Conservation (phyloP, 2,329 filamentous ascomycete genomes). For the Fusarium devonianum region DNA sequence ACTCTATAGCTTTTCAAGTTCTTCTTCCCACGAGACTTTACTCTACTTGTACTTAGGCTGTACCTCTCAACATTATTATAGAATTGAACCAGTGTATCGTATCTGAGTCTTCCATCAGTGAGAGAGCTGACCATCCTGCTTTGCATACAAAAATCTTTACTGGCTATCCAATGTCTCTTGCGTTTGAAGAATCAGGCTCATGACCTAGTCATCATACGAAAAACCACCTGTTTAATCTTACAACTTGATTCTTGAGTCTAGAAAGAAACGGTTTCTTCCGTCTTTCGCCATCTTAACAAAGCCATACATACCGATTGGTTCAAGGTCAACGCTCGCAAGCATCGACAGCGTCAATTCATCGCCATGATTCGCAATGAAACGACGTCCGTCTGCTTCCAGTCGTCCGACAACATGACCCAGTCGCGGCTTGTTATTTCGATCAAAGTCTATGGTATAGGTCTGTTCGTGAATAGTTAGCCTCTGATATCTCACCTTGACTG, state of each 20-base stretch:
- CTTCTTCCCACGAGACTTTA: no score
- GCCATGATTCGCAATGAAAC: slow-evolving; percentile 43
- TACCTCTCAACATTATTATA: no score
- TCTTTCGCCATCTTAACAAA: neutral
- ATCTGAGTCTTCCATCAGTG: no score
- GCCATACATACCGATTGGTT: slow-evolving; percentile 31
- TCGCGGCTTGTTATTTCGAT: slow-evolving; percentile 29
- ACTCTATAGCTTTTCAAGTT: no score
- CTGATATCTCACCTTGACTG: neutral
- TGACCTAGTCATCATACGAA: no score
- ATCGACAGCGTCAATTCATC: slow-evolving; percentile 25
- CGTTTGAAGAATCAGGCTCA: no score
- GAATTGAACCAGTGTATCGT: no score
- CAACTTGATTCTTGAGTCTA: neutral
- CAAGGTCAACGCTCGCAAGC: slow-evolving; percentile 13
- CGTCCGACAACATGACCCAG: slow-evolving; percentile 36
- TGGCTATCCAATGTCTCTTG: no score
- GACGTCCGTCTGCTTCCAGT: slow-evolving; percentile 24
- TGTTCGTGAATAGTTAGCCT: neutral
- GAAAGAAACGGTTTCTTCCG: neutral
- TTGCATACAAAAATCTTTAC: no score
- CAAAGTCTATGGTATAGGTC: slow-evolving; percentile 46
- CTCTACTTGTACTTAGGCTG: no score
- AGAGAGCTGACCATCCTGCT: no score
- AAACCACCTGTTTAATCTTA: no score